Conservation (phyloP, 2,329 filamentous ascomycete genomes). For the Trichoderma breve region DNA sequence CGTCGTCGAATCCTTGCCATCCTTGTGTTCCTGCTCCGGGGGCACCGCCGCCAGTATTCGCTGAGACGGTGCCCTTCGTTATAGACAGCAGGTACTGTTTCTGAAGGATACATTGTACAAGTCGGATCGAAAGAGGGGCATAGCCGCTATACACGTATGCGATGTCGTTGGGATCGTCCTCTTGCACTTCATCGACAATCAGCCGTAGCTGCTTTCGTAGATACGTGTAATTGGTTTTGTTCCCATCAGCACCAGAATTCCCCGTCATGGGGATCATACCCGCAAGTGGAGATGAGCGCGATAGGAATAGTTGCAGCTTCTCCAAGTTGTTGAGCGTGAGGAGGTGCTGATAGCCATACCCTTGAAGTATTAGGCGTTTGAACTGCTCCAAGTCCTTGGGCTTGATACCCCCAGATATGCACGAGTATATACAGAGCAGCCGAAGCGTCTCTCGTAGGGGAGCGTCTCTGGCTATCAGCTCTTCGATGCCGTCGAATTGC, state of each 20-base stretch:
- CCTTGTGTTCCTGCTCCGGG: slow-evolving; percentile 66
- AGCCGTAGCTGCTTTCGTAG: slow-evolving; percentile 82
- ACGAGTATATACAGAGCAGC: slow-evolving; percentile 86
- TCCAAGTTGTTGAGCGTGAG: slow-evolving; percentile 86
- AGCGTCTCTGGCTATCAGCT: slow-evolving; percentile 85
- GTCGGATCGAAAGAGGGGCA: slow-evolving; percentile 83
- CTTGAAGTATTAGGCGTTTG: slow-evolving; percentile 81
- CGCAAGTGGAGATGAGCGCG: slow-evolving; percentile 73
- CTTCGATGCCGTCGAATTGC: slow-evolving; percentile 87
- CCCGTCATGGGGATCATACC: slow-evolving; percentile 76
- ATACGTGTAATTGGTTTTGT: slow-evolving; percentile 86
- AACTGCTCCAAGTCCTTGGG: slow-evolving; percentile 87
- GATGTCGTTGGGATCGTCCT: slow-evolving; percentile 89
- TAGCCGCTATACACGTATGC: slow-evolving; percentile 99
- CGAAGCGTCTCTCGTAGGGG: slow-evolving; percentile 79
- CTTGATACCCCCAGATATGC: slow-evolving; percentile 83
- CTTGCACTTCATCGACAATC: slow-evolving; percentile 94
- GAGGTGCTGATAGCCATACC: slow-evolving; percentile 92
- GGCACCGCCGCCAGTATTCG: slow-evolving; percentile 28
- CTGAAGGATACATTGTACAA: slow-evolving; percentile 90
- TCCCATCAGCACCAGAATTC: slow-evolving; percentile 49
- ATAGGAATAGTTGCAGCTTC: slow-evolving; percentile 81
- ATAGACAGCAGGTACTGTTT: slow-evolving; percentile 78
- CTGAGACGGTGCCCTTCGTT: slow-evolving; percentile 58
- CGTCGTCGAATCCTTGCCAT: slow-evolving; percentile 92